Percentiles rank a stretch among this genome's conserved stretches.
These are phyloP conservation scores for Picochlorum sp. DNA, from an alignment of 139 green algal species.

Conservation along the genomic window DNA sequence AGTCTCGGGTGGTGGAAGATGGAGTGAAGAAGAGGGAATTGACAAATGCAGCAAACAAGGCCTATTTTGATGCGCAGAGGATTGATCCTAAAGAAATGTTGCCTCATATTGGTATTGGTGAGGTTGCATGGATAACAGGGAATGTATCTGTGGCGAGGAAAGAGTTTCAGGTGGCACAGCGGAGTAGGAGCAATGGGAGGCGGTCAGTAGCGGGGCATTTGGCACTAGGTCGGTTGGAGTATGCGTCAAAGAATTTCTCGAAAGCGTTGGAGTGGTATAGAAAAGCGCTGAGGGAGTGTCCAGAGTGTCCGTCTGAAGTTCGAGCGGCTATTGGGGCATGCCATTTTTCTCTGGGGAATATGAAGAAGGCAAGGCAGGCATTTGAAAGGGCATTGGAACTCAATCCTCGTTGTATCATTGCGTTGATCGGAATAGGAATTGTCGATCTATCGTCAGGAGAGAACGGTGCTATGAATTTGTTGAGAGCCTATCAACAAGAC, in stretches of 20 bases:
- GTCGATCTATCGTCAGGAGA: slow-evolving; percentile 38
- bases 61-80: slow-evolving; percentile 28
- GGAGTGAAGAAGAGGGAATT: slow-evolving; percentile 7
- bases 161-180: slow-evolving; percentile 36
- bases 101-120: slow-evolving; percentile 43
- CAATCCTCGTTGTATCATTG: slow-evolving; percentile 53
- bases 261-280: slow-evolving; percentile 54
- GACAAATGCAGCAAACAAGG: slow-evolving; percentile 23
- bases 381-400: slow-evolving; percentile 67
- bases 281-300: slow-evolving; percentile 49
- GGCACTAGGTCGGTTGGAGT: slow-evolving; percentile 49
- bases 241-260: slow-evolving; percentile 41
- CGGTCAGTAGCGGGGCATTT: slow-evolving; percentile 49
- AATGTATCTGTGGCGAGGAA: slow-evolving; percentile 5
- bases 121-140: slow-evolving; percentile 23
- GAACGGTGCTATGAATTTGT: slow-evolving; percentile 60
- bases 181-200: slow-evolving; percentile 38
- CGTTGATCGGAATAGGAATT: slow-evolving; percentile 45
- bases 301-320: slow-evolving; percentile 63
- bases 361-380: slow-evolving; percentile 40
- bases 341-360: slow-evolving; percentile 52
- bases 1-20: slow-evolving; percentile 26
- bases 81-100: slow-evolving; percentile 52
- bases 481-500: slow-evolving; percentile 60
- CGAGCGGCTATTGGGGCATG: slow-evolving; percentile 75